Evolutionary conservation across 2,329 filamentous ascomycete species (phyloP).

Genomic region (Pseudocercospora crystallina): DNA sequence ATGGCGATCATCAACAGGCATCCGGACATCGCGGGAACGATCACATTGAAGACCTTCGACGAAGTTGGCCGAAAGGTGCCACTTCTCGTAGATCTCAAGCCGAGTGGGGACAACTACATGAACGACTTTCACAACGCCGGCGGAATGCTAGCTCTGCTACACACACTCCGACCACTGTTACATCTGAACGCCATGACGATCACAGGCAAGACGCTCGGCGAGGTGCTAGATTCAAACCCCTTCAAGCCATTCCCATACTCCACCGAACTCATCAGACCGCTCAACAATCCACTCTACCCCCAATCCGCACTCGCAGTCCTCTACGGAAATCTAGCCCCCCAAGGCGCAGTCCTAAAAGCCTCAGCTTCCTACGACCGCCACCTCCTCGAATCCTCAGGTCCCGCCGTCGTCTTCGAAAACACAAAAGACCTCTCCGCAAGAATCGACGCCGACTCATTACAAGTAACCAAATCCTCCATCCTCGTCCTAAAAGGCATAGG

Average conservation of each 20-base stretch:
- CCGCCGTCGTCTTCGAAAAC: constrained; percentile 51
- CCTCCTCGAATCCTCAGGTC: constrained; percentile 47
- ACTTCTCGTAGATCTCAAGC: constrained; percentile 53
- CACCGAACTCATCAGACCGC: constrained; percentile 44
- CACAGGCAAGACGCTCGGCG: constrained; percentile 49
- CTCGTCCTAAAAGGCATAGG: constrained; percentile 52
- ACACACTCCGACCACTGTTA: constrained; percentile 48
- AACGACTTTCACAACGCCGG: constrained; percentile 56
- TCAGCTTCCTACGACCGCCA: constrained; percentile 50
- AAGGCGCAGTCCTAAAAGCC: constrained; percentile 52
- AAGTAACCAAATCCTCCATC: constrained; percentile 47
- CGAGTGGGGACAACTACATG: constrained; percentile 56
- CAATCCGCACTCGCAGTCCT: constrained; percentile 48
- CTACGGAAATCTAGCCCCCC: constrained; percentile 49
- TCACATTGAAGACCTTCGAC: constrained; percentile 49
- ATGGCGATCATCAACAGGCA: constrained; percentile 52
- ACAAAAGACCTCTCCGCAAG: constrained; percentile 47
- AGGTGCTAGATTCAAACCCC: constrained; percentile 44
- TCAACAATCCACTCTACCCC: constrained; percentile 48
- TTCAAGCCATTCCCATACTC: constrained; percentile 46
- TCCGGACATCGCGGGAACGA: constrained; percentile 46
- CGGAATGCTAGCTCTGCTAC: constrained; percentile 51
- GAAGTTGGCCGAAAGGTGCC: constrained; percentile 50
- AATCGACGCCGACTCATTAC: constrained; percentile 48
- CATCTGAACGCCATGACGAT: constrained; percentile 49